Evolutionary conservation across 2,329 filamentous ascomycete species (phyloP), one percentile per base, ranked within the genome.

Genomic region (Ophiostoma sp.): DNA sequence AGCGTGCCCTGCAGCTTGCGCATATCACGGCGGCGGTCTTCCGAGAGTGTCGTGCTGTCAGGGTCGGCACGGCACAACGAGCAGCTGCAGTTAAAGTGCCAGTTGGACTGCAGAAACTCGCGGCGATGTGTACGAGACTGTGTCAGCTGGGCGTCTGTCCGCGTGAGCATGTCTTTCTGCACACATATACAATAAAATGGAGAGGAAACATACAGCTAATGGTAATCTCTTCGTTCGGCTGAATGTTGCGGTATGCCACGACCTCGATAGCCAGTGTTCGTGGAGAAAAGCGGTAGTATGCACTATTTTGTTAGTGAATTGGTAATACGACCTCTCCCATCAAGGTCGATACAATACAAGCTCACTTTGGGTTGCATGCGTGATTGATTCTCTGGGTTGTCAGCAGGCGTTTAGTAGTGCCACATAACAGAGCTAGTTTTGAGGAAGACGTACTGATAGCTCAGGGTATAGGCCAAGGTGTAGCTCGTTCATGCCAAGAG

Each of bases 1-100:
- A 74, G 68, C 2, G 65, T 67, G 14, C 42, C 9, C 67, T 70
- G 70, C 18, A 70, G 65, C 64, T 65, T 69, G 65, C 70, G 70
- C 66, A 71, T 71, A 44, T 72, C 71, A 27, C 72, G 69, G 3
- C 74, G 70, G 9, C 66, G 55, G 70, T 75, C 74, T 40, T 71
- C 70, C 3, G 73, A 74, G 4, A 68, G 69, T 7, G 69, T 70
- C 27, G 65, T 65, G 9, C 68, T 69, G 41, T 72, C 70, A 6
- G 66, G n/a, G 16, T 70, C 52, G 8, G 73, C 67, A 5, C 72
- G 67, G 69, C 74, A 75, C 9, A 74, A 69, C 42, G 69, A 66
- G 67, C 74, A 75, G 45, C 68, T 72, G 70, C 74, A 75, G 62
- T 73, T 72, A 70, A 75, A 75, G 63, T 71, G 70, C 72, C 72